Conservation (phyloP, 441 rosid species). For the Raphanus hybrid region DNA sequence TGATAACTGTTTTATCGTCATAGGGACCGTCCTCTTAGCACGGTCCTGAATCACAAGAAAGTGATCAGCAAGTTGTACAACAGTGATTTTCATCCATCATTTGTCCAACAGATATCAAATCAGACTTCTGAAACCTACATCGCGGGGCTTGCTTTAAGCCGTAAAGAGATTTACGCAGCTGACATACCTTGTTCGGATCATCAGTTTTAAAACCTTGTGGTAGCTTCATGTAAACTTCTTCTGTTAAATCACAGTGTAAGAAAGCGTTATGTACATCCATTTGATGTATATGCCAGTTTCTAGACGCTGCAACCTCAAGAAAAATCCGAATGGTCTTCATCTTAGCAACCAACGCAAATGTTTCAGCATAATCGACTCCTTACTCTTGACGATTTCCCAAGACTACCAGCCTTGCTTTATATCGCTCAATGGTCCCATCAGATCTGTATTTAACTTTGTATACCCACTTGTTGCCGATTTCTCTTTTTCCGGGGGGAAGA, state of each 20-base stretch:
- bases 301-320: neutral
- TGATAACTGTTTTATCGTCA: too few species aligned
- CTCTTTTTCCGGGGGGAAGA: too few species aligned
- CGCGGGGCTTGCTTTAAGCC: too few species aligned
- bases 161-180: too few species aligned
- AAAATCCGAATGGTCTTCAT: neutral
- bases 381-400: neutral
- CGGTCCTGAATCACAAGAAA: too few species aligned
- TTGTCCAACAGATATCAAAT: too few species aligned
- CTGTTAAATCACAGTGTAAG: neutral
- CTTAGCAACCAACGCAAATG: neutral
- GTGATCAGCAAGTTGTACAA: too few species aligned
- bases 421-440: neutral
- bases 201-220: neutral
- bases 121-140: too few species aligned
- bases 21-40: too few species aligned
- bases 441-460: neutral
- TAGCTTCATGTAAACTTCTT: neutral
- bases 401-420: neutral
- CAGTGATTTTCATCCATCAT: too few species aligned
- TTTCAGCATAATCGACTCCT: neutral
- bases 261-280: neutral
- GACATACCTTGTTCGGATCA: too few species aligned
- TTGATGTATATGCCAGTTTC: neutral
- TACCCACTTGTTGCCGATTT: neutral